Conservation (phyloP, 495 filamentous ascomycete genomes). For the Penicillium coffeae region DNA sequence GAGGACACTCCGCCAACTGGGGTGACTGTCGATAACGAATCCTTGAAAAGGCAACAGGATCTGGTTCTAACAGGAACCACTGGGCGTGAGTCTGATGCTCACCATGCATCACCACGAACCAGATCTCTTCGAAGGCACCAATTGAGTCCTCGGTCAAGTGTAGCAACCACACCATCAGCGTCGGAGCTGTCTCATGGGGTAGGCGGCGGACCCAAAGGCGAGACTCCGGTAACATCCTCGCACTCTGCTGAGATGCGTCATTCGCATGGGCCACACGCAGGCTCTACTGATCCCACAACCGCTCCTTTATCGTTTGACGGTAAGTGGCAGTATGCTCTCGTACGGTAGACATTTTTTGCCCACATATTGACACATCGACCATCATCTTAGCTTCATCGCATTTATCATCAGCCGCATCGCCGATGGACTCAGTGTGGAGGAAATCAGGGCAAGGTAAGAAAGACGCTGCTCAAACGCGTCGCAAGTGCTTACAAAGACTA, state of each 20-base stretch:
- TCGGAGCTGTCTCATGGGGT: constrained; percentile 13
- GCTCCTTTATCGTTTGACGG: constrained; percentile 7
- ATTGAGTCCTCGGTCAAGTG: constrained; percentile 20
- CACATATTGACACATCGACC: neutral
- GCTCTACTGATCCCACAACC: neutral
- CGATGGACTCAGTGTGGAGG: constrained; percentile 36
- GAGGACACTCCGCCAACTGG: constrained; percentile 32
- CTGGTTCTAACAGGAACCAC: constrained; percentile 44
- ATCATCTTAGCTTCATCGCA: constrained; percentile 6
- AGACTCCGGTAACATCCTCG: constrained; percentile 10
- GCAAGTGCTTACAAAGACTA: neutral
- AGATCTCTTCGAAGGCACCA: constrained; percentile 15
- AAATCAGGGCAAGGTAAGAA: constrained; percentile 53
- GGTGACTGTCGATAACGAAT: constrained; percentile 48
- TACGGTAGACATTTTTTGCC: neutral
- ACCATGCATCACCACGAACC: constrained; percentile 17
- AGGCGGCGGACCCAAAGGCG: constrained; percentile 12
- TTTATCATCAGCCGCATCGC: constrained; percentile 12
- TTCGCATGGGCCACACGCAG: constrained; percentile 5
- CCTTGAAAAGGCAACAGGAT: constrained; percentile 44
- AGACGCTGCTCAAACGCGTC: neutral
- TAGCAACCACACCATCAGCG: constrained; percentile 15
- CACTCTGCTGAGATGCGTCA: constrained; percentile 18
- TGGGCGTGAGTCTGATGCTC: constrained; percentile 27
- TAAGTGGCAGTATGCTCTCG: neutral